A percentile compares a stretch with the other conserved stretches of the same genome.
phyloP scores from a whole-genome alignment of 192 early-diverging fungal species.

The Coemansia sp. region DNA sequence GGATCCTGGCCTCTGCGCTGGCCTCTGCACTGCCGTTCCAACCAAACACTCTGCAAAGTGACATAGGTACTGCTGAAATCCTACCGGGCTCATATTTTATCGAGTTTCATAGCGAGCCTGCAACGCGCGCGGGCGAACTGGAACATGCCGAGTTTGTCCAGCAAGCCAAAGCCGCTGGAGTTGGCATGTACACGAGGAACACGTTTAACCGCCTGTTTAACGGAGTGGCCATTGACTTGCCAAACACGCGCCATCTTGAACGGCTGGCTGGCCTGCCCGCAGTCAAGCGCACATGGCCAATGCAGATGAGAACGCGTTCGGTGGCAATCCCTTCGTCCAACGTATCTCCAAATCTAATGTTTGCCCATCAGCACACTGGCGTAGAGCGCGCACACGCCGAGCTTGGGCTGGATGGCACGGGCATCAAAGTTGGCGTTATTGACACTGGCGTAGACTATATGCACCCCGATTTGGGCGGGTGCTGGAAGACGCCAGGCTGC shows the following conservation, averaged over 20 bases:
- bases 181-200: slow-evolving; percentile 31
- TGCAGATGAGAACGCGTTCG: slow-evolving; percentile 45
- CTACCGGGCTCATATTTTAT: slow-evolving; percentile 43
- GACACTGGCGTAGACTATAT: slow-evolving; percentile 56
- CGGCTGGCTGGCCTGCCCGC: slow-evolving; percentile 26
- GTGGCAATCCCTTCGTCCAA: slow-evolving; percentile 41
- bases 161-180: slow-evolving; percentile 22
- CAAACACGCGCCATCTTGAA: slow-evolving; percentile 30
- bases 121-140: slow-evolving; percentile 22
- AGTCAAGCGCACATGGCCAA: slow-evolving; percentile 50
- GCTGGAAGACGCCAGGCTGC: slow-evolving; percentile 59
- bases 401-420: slow-evolving; percentile 62
- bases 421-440: slow-evolving; percentile 54
- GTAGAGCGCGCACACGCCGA: slow-evolving; percentile 55
- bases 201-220: slow-evolving; percentile 51
- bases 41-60: not conserved
- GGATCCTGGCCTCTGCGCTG: slow-evolving; percentile 7
- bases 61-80: slow-evolving; percentile 12
- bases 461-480: slow-evolving; percentile 52
- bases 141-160: slow-evolving; percentile 33
- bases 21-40: slow-evolving; percentile 19
- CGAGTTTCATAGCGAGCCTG: slow-evolving; percentile 48
- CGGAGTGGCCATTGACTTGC: slow-evolving; percentile 48
- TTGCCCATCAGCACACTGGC: slow-evolving; percentile 60
- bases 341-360: slow-evolving; percentile 46